Conservation (phyloP, 441 rosid genomes). For the Erodium moschatum region DNA sequence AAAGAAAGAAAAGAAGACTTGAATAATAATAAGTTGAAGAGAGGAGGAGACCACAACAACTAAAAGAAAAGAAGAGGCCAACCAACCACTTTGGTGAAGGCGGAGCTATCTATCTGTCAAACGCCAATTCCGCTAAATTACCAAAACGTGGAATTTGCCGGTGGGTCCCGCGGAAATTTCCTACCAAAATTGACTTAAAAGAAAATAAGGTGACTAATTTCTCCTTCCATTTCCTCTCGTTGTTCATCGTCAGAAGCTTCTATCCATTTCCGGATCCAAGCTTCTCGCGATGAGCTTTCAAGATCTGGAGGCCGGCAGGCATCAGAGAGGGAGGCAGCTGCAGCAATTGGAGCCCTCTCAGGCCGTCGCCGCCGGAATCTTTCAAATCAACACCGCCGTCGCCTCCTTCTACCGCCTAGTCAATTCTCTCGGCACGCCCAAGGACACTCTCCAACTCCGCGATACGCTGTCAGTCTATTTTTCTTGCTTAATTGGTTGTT, state of each 20-base stretch:
- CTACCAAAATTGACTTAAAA: background rate
- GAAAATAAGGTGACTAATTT: background rate
- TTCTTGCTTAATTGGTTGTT: background rate
- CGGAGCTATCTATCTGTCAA: too few species aligned
- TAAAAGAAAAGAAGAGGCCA: too few species aligned
- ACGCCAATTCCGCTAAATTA: too few species aligned
- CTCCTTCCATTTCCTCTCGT: background rate
- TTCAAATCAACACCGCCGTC: slow-evolving; percentile 68
- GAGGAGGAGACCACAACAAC: too few species aligned
- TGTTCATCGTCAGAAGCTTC: background rate
- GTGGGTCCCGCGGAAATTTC: slow-evolving; percentile 7
- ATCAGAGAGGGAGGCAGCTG: slow-evolving; percentile 19
- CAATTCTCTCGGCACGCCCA: slow-evolving; percentile 64
- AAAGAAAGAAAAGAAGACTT: too few species aligned
- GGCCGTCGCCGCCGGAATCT: slow-evolving; percentile 65
- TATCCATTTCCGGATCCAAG: background rate
- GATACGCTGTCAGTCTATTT: slow-evolving; percentile 44
- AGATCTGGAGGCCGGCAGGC: slow-evolving; percentile 53
- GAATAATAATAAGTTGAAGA: too few species aligned
- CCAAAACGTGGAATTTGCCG: too few species aligned
- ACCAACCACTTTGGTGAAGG: too few species aligned
- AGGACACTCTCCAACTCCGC: slow-evolving; percentile 63
- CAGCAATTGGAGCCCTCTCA: slow-evolving; percentile 38
- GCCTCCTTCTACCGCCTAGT: slow-evolving; percentile 64
- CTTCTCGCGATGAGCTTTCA: slow-evolving; percentile 51